Conservation (phyloP, 345 rosid species). For the Ricinus communis region DNA sequence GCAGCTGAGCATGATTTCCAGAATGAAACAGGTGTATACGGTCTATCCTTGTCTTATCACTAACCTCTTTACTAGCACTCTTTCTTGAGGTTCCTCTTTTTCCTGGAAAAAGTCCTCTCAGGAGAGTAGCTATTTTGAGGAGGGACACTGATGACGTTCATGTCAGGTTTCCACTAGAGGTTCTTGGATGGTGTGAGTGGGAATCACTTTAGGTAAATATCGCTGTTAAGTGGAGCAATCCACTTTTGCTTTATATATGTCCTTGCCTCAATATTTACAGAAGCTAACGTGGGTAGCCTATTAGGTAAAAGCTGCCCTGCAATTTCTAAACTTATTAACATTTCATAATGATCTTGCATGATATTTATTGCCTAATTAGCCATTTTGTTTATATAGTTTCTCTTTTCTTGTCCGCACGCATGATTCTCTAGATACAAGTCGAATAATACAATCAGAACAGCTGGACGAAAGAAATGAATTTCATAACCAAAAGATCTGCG, state of each 20-base stretch:
- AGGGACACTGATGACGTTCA: constrained; percentile 1
- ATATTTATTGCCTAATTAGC: background rate
- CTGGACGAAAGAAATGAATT: too few relatives aligned
- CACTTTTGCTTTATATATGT: constrained; percentile 2
- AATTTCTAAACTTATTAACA: too few relatives aligned
- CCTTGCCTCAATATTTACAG: background rate
- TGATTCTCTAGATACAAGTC: too few relatives aligned
- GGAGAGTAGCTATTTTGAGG: background rate
- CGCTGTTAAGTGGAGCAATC: background rate
- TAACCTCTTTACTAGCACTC: background rate
- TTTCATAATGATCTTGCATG: too few relatives aligned
- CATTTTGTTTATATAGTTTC: background rate
- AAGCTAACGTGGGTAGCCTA: too few relatives aligned
- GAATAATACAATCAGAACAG: too few relatives aligned
- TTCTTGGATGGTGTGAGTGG: constrained; percentile 4
- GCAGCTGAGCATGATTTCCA: background rate
- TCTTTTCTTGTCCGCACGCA: background rate
- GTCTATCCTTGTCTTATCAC: background rate
- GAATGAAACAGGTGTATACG: background rate
- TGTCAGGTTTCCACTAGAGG: constrained; percentile 13
- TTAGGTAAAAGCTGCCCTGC: too few relatives aligned
- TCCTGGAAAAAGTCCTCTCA: background rate
- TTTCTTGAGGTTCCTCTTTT: background rate
- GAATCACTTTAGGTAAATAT: constrained; percentile 2
- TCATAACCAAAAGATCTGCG: too few relatives aligned